These are phyloP conservation scores for Aegilops tauschii DNA, from an alignment of 176 grass and related monocot genomes.

Conservation along the genomic window DNA sequence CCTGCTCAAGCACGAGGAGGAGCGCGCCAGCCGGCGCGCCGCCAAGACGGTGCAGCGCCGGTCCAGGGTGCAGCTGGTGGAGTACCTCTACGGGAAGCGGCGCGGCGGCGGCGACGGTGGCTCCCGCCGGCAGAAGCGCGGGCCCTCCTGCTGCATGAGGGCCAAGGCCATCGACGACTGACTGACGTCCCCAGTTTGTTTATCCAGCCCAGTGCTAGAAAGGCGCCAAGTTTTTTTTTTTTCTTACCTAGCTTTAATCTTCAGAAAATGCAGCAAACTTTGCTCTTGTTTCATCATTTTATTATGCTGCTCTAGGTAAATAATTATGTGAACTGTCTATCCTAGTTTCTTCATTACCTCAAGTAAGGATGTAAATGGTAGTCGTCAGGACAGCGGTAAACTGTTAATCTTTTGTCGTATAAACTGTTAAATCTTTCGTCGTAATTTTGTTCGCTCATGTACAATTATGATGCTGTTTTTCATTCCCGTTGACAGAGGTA, in stretches of 20 bases:
- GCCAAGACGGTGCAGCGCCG: conserved; percentile 36
- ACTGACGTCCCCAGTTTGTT: background rate
- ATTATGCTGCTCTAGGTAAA: conserved; percentile 38
- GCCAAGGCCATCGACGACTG: conserved; percentile 62
- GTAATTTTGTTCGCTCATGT: background rate
- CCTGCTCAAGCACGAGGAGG: conserved; percentile 69
- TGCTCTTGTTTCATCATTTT: background rate
- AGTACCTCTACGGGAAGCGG: conserved; percentile 76
- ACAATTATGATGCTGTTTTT: background rate
- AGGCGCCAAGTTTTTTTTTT: background rate
- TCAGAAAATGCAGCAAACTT: conserved; percentile 31
- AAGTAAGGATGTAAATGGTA: conserved; percentile 52
- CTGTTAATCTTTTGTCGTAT: conserved; percentile 9
- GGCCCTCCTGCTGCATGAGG: conserved; percentile 81
- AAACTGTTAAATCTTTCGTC: conserved; percentile 13
- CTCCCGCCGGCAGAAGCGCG: conserved; percentile 42
- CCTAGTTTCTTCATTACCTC: conserved; percentile 5
- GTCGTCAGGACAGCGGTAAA: conserved; percentile 7
- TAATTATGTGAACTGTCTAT: conserved; percentile 41
- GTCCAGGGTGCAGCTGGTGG: conserved; percentile 72
- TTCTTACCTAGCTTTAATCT: conserved; percentile 17
- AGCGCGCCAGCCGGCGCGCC: conserved; percentile 43
- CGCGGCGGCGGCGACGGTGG: conserved; percentile 34
- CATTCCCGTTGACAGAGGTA: background rate
- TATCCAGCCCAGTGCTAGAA: background rate